phyloP scores from a whole-genome alignment of 2,329 filamentous ascomycete species.

The Aspergillus sp. region DNA sequence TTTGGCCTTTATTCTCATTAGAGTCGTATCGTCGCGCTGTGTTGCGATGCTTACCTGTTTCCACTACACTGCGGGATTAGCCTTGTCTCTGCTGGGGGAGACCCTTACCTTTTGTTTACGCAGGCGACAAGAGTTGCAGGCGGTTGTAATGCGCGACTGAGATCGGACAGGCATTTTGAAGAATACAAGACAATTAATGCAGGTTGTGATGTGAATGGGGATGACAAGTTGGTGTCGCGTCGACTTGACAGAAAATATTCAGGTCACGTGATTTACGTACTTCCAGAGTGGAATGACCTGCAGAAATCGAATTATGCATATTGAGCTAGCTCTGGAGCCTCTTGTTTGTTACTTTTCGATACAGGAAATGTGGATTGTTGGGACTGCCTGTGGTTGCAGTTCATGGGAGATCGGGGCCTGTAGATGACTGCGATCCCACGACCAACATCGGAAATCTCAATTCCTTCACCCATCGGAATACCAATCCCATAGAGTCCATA shows the following conservation, averaged over 20 bases:
- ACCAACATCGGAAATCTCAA: too few relatives aligned
- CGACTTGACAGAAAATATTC: not conserved
- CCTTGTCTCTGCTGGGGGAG: not conserved
- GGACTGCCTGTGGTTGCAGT: too few relatives aligned
- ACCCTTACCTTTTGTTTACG: conserved; percentile 43
- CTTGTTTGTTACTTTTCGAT: too few relatives aligned
- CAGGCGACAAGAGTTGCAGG: conserved; percentile 43
- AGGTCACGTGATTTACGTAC: too few relatives aligned
- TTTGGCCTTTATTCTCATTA: conserved; percentile 27
- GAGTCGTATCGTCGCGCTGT: not conserved
- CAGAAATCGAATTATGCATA: too few relatives aligned
- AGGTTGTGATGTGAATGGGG: not conserved
- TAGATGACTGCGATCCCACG: not conserved
- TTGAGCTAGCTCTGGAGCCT: too few relatives aligned
- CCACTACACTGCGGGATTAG: conserved; percentile 36
- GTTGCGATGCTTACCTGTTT: conserved; percentile 31
- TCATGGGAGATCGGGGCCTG: not conserved
- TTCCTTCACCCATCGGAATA: too few relatives aligned
- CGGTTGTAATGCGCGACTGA: conserved; percentile 38
- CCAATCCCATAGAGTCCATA: too few relatives aligned
- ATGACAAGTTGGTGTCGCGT: not conserved
- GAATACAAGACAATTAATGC: not conserved
- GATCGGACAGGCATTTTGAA: conserved; percentile 10
- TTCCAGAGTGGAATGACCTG: too few relatives aligned
- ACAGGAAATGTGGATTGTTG: too few relatives aligned